phyloP scores from a whole-genome alignment of 768 basidiomycete species.

The Leccinum subtestaceum region DNA sequence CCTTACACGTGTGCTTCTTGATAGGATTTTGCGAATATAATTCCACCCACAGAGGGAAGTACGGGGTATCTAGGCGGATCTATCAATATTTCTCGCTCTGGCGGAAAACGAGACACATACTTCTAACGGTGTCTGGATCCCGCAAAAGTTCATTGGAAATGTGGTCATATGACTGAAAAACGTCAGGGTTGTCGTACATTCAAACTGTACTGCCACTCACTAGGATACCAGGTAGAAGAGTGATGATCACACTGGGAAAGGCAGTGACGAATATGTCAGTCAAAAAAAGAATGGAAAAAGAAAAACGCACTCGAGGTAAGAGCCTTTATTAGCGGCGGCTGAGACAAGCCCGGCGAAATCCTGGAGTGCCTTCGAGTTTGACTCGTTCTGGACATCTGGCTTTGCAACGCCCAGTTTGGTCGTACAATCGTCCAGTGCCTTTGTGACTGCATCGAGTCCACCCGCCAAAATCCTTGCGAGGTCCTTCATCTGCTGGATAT shows the following conservation, averaged over 20 bases:
- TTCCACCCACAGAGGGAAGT: background rate
- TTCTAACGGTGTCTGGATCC: constrained; percentile 2
- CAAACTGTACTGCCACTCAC: background rate
- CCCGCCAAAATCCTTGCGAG: background rate
- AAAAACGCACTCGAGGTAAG: constrained; percentile 7
- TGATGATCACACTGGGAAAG: background rate
- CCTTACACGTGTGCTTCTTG: background rate
- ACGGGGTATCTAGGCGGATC: background rate
- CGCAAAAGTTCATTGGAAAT: background rate
- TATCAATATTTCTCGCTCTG: too few species aligned
- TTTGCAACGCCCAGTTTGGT: background rate
- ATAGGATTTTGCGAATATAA: background rate
- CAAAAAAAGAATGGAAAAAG: background rate
- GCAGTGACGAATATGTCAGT: background rate
- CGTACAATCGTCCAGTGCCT: background rate
- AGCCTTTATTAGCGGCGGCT: background rate
- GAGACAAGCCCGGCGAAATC: background rate
- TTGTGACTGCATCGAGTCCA: background rate
- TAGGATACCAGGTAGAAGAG: constrained; percentile 6
- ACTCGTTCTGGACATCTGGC: background rate
- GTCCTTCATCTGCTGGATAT: background rate
- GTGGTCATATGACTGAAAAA: background rate
- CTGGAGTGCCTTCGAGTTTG: background rate
- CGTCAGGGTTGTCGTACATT: background rate
- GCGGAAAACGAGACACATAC: background rate